phyloP scores from a whole-genome alignment of 1,284 basidiomycete genomes.

The Phylloboletellus chloephorus region DNA sequence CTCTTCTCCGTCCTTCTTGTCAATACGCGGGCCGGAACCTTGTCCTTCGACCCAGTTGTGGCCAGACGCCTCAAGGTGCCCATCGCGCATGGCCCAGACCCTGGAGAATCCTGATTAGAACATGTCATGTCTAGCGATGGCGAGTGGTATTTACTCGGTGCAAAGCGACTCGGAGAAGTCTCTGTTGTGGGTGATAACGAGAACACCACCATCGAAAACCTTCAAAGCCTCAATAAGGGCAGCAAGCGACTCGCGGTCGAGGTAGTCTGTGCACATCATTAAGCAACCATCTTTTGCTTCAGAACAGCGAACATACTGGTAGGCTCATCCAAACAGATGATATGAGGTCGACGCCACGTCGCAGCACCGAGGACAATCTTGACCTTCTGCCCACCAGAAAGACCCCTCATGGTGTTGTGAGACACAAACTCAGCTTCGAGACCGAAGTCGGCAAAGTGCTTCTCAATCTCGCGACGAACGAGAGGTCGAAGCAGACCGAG shows the following conservation, averaged over 20 bases:
- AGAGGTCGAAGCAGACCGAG: slow-evolving; percentile 93
- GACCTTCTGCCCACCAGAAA: slow-evolving; percentile 99
- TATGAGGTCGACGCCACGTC: slow-evolving; percentile 96
- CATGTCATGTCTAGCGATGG: slow-evolving; percentile 13
- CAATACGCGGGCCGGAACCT: slow-evolving; percentile 85
- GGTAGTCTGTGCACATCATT: slow-evolving; percentile 61
- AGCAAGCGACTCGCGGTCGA: slow-evolving; percentile 96
- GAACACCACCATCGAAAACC: slow-evolving; percentile 94
- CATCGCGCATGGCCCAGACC: slow-evolving; percentile 94
- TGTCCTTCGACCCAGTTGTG: slow-evolving; percentile 99
- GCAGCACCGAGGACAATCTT: slow-evolving; percentile 99
- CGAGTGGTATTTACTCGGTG: slow-evolving; percentile 49
- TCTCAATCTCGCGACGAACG: slow-evolving; percentile 96
- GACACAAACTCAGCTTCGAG: slow-evolving; percentile 96
- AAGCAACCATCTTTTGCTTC: slow-evolving; percentile 3
- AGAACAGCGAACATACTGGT: slow-evolving; percentile 55
- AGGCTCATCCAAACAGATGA: slow-evolving; percentile 97
- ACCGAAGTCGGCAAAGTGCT: slow-evolving; percentile 95
- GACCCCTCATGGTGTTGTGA: slow-evolving; percentile 95
- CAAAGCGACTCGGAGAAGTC: slow-evolving; percentile 97
- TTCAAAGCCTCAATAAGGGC: slow-evolving; percentile 95
- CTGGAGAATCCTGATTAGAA: slow-evolving; percentile 24
- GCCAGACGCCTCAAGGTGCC: slow-evolving; percentile 88
- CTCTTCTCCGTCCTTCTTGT: slow-evolving; percentile 83
- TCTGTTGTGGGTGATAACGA: slow-evolving; percentile 94